Percentiles rank a stretch among this genome's conserved stretches.
Conservation (phyloP, 163 green algal species). For the Chlamydomonas reinhardtii region DNA sequence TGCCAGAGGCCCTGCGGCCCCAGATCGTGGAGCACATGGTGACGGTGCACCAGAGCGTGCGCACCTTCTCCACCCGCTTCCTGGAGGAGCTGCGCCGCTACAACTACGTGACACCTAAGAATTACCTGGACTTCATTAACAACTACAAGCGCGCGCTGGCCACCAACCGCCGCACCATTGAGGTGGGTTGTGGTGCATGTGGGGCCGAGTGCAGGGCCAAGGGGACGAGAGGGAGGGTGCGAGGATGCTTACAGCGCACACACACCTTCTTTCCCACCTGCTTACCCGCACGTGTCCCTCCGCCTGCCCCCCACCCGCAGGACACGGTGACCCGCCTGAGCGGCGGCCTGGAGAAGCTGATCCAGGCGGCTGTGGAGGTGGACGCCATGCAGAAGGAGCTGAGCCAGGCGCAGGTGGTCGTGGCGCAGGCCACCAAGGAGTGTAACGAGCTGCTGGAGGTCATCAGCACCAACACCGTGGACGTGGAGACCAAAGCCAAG, state of each 20-base stretch:
- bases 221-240: no score
- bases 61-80: slow-evolving; percentile 75
- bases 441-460: slow-evolving; percentile 86
- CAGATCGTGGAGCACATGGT: slow-evolving; percentile 91
- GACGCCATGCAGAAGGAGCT: slow-evolving; percentile 89
- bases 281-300: no score
- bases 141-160: slow-evolving; percentile 82
- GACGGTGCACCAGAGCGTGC: slow-evolving; percentile 86
- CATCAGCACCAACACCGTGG: slow-evolving; percentile 81
- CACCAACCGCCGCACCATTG: slow-evolving; percentile 69
- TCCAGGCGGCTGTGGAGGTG: slow-evolving; percentile 87
- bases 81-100: slow-evolving; percentile 80
- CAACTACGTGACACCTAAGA: slow-evolving; percentile 96
- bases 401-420: slow-evolving; percentile 83
- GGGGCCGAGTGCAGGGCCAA: no score
- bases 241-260: no score
- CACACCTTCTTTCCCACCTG: no score
- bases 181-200: no score
- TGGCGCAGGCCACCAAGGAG: slow-evolving; percentile 84
- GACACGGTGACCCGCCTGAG: slow-evolving; percentile 79
- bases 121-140: slow-evolving; percentile 93
- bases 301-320: background rate
- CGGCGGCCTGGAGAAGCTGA: slow-evolving; percentile 87
- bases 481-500: slow-evolving; percentile 85
- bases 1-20: slow-evolving; percentile 66